phyloP scores from a whole-genome alignment of 2,329 filamentous ascomycete genomes.

The Pseudophaeomoniella oleicola region DNA sequence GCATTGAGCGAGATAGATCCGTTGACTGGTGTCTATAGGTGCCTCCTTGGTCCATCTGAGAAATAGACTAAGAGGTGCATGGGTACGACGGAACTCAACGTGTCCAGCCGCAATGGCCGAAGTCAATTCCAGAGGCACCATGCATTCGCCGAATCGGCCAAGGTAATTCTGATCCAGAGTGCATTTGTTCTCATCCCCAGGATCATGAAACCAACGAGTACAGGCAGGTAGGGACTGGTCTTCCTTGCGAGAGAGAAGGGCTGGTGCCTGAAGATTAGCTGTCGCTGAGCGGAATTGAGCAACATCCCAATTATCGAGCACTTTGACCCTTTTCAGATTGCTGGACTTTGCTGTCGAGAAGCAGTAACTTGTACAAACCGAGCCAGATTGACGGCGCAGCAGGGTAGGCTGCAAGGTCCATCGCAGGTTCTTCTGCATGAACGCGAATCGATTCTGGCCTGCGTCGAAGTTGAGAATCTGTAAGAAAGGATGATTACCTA shows the following conservation, averaged over 20 bases:
- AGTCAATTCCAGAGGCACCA: slow-evolving; percentile 47
- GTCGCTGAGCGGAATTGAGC: slow-evolving; percentile 37
- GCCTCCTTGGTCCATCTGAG: slow-evolving; percentile 33
- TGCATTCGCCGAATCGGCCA: slow-evolving; percentile 28
- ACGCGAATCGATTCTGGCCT: no score
- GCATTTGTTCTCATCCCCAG: slow-evolving; percentile 8
- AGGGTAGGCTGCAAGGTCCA: no score
- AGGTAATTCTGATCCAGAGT: slow-evolving; percentile 29
- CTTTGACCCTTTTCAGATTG: slow-evolving; percentile 5
- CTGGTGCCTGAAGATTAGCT: slow-evolving; percentile 38
- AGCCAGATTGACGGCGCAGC: no score
- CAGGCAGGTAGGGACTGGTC: slow-evolving; percentile 37
- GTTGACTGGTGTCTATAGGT: slow-evolving; percentile 11
- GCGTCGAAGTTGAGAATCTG: no score
- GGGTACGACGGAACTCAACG: slow-evolving; percentile 20
- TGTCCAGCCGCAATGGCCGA: slow-evolving; percentile 1
- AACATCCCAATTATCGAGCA: slow-evolving; percentile 20
- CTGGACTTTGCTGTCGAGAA: no score
- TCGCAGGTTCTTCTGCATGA: no score
- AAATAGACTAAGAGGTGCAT: slow-evolving; percentile 46
- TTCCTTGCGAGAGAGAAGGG: slow-evolving; percentile 30
- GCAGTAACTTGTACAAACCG: no score
- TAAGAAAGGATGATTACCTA: no score
- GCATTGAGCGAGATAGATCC: slow-evolving; percentile 79
- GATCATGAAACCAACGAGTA: slow-evolving; percentile 43